Percentiles rank a stretch among this genome's conserved stretches.
Conservation (phyloP, 2,329 filamentous ascomycete species). For the Torrubiella hemipterigena region DNA sequence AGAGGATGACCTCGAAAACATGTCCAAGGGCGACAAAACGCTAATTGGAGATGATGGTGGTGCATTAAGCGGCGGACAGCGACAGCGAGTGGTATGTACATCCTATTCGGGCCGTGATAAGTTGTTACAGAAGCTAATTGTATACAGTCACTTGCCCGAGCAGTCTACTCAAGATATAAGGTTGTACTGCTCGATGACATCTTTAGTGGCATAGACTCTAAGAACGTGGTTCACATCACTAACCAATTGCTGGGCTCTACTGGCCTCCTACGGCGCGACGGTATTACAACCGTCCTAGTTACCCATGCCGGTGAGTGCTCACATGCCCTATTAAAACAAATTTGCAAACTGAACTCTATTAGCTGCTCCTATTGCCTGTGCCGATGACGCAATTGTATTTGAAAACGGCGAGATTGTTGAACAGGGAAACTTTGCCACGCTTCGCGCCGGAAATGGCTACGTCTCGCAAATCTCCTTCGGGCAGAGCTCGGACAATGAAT, state of each 20-base stretch:
- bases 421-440: no score
- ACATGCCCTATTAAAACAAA: neutral
- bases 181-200: constrained; percentile 20
- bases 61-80: constrained; percentile 14
- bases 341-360: neutral
- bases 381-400: no score
- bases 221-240: constrained; percentile 24
- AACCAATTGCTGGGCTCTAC: constrained; percentile 17
- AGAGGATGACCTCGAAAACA: constrained; percentile 5
- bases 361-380: constrained; percentile 4
- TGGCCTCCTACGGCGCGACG: constrained; percentile 14
- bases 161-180: constrained; percentile 10
- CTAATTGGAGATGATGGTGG: constrained; percentile 1
- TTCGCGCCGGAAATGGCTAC: no score
- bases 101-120: no score
- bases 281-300: constrained; percentile 13
- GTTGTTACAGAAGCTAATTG: neutral
- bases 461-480: no score
- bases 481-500: no score
- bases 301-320: constrained; percentile 13
- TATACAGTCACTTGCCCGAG: constrained; percentile 12
- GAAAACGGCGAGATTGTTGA: no score
- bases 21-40: constrained; percentile 6
- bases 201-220: constrained; percentile 20
- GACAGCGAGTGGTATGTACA: constrained; percentile 13